A percentile compares a stretch with the other conserved stretches of the same genome.
Conservation (phyloP, 2,329 filamentous ascomycete species). For the Arthrobotrys pseudoclavata region DNA sequence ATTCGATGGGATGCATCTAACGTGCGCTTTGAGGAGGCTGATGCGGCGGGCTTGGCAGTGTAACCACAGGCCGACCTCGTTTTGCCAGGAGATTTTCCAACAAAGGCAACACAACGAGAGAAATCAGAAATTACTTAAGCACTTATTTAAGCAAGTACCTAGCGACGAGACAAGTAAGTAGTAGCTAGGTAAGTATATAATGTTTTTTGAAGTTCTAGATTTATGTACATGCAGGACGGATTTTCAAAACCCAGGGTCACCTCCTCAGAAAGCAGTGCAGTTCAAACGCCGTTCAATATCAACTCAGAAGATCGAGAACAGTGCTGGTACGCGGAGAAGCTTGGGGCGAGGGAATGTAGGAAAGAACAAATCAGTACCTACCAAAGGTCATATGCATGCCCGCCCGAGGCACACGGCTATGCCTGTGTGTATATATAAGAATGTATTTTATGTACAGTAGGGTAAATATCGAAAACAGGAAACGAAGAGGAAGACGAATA, state of each 20-base stretch:
- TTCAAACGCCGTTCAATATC: neutral
- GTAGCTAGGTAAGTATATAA: neutral
- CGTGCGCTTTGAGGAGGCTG: constrained; percentile 16
- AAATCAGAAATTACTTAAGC: neutral
- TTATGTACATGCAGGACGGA: constrained; percentile 35
- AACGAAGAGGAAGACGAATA: neutral
- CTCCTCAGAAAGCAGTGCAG: neutral
- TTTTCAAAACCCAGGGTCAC: constrained; percentile 41
- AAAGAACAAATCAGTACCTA: neutral
- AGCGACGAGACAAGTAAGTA: no score
- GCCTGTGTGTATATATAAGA: neutral
- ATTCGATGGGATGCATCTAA: constrained; percentile 10
- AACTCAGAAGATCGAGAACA: constrained; percentile 2
- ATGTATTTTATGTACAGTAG: constrained; percentile 18
- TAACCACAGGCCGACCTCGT: neutral
- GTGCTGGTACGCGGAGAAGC: neutral
- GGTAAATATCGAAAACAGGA: neutral
- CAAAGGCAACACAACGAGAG: neutral
- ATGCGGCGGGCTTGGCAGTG: constrained; percentile 27
- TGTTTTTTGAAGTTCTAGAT: neutral
- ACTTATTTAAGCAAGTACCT: no score
- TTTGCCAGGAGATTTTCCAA: neutral
- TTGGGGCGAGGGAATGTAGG: neutral
- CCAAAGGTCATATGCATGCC: neutral
- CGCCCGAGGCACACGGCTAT: neutral